Percentiles rank a stretch among this genome's conserved stretches.
These are phyloP conservation scores for sorghum (Sorghum bicolor) DNA, from an alignment of 176 grass and related monocot genomes.

Conservation along the genomic window Sorghum_bicolor_NCBIv3 NC_012872.2:9617501-9618000, in stretches of 20 bases:
- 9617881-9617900: constrained; percentile 77
- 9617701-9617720: constrained; percentile 38
- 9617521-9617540: not conserved
- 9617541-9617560: constrained; percentile 1
- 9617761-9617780: constrained; percentile 72
- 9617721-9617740: constrained; percentile 70
- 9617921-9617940: constrained; percentile 75
- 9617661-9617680: constrained; percentile 55
- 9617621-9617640: constrained; percentile 71
- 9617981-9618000: constrained; percentile 66
- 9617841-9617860: not conserved
- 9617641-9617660: constrained; percentile 86
- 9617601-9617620: constrained; percentile 17
- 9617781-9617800: not conserved
- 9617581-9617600: not conserved
- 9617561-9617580: not conserved
- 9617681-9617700: constrained; percentile 26
- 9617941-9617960: constrained; percentile 86
- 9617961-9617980: constrained; percentile 73
- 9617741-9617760: constrained; percentile 74
- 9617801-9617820: constrained; percentile 5
- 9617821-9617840: not conserved
- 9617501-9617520: not conserved
- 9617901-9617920: constrained; percentile 50
- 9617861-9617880: not conserved